These are phyloP conservation scores for Zoysia japonica DNA, from an alignment of 176 grass and related monocot species.

Conservation along the genomic window DNA sequence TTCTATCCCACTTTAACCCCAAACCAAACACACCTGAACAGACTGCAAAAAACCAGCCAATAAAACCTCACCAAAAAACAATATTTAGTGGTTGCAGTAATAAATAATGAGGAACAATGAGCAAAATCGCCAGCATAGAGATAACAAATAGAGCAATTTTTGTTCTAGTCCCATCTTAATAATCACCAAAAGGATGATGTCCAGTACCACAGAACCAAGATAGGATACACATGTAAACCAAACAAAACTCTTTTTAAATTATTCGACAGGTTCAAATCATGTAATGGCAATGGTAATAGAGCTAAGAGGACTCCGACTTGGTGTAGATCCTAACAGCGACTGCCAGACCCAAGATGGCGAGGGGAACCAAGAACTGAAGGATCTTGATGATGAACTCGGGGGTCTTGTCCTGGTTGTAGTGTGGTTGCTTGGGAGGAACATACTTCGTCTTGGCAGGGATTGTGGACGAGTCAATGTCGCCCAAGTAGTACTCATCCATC, in stretches of 20 bases:
- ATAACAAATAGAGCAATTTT: not conserved
- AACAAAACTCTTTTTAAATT: slow-evolving; percentile 36
- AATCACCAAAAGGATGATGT: not conserved
- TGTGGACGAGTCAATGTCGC: slow-evolving; percentile 54
- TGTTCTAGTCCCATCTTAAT: not conserved
- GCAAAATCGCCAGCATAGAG: not conserved
- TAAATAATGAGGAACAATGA: not conserved
- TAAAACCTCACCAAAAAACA: not conserved
- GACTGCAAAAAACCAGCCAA: not conserved
- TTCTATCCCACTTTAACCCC: too few relatives aligned
- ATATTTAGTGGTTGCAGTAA: not conserved
- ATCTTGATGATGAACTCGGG: slow-evolving; percentile 71
- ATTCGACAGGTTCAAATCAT: slow-evolving; percentile 11
- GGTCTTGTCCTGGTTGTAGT: slow-evolving; percentile 93
- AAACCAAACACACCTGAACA: too few relatives aligned
- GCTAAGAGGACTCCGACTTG: slow-evolving; percentile 59
- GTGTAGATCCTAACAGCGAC: slow-evolving; percentile 86
- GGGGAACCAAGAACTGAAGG: slow-evolving; percentile 85
- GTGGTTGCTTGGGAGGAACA: slow-evolving; percentile 71
- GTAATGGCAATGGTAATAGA: not conserved
- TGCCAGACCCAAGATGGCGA: slow-evolving; percentile 76
- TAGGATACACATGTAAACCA: slow-evolving; percentile 2
- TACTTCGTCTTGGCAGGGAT: slow-evolving; percentile 66
- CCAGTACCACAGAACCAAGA: slow-evolving; percentile 8
- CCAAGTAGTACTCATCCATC: slow-evolving; percentile 67